Conservation (phyloP, 106 monocot genomes). For the Apostasia ramifera region DNA sequence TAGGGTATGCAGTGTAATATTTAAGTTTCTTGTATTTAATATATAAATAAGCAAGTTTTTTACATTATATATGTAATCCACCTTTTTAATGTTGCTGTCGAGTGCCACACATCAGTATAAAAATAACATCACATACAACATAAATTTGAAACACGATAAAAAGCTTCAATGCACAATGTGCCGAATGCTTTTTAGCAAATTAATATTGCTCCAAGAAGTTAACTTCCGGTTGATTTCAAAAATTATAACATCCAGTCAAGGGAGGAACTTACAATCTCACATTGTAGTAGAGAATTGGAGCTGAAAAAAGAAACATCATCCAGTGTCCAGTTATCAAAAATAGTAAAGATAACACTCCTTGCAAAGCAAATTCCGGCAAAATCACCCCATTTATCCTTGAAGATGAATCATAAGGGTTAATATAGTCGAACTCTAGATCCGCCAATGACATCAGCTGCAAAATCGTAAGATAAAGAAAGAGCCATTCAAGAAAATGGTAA, state of each 20-base stretch:
- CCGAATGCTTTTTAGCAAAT: background rate
- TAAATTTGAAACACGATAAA: too few relatives aligned
- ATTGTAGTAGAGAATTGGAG: slow-evolving; percentile 68
- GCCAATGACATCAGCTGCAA: slow-evolving; percentile 76
- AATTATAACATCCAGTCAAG: background rate
- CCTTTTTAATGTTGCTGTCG: too few relatives aligned
- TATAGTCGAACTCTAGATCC: slow-evolving; percentile 81
- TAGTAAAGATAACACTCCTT: slow-evolving; percentile 52
- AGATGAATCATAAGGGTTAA: slow-evolving; percentile 76
- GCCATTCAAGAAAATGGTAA: background rate
- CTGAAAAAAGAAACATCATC: slow-evolving; percentile 58
- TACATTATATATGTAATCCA: too few relatives aligned
- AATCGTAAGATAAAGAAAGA: slow-evolving; percentile 1
- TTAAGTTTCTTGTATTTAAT: too few relatives aligned
- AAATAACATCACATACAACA: too few relatives aligned
- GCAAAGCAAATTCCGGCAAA: slow-evolving; percentile 62
- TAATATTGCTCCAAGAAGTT: background rate
- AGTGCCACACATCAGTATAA: too few relatives aligned
- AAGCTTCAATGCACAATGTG: too few relatives aligned
- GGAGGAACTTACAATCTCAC: slow-evolving; percentile 44
- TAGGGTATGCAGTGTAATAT: too few relatives aligned
- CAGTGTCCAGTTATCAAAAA: slow-evolving; percentile 72
- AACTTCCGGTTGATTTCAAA: too few relatives aligned
- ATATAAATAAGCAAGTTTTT: too few relatives aligned
- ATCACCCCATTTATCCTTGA: slow-evolving; percentile 65